Evolutionary conservation across 2,329 filamentous ascomycete species (phyloP).

Genomic region (Ophiosphaerella narmari): DNA sequence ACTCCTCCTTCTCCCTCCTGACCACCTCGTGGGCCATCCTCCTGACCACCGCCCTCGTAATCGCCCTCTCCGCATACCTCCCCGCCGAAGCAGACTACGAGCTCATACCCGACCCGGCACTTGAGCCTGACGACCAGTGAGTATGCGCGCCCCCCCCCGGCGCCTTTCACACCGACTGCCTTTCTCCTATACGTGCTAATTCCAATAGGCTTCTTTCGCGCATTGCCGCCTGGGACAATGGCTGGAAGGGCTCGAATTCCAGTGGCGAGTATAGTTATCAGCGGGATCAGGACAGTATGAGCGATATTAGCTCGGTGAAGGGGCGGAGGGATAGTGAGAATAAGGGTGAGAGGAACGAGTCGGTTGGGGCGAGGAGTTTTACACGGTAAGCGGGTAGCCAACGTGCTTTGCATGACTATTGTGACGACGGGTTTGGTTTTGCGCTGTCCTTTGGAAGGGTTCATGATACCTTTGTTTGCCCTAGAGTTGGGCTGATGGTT

Average conservation of each 20-base stretch:
- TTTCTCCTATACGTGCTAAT: too few species aligned
- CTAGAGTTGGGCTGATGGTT: too few species aligned
- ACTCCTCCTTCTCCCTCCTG: constrained; percentile 74
- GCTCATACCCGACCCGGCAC: constrained; percentile 59
- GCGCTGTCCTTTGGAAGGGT: too few species aligned
- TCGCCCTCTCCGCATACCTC: constrained; percentile 71
- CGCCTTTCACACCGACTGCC: neutral
- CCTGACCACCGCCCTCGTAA: constrained; percentile 58
- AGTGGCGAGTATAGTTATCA: constrained; percentile 25
- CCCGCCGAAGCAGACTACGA: constrained; percentile 87
- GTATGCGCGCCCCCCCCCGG: constrained; percentile 1
- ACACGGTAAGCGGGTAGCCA: neutral
- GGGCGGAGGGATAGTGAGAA: neutral
- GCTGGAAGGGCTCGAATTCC: constrained; percentile 29
- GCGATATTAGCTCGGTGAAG: constrained; percentile 11
- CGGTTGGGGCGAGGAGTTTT: neutral
- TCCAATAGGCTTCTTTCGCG: constrained; percentile 36
- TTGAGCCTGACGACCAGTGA: constrained; percentile 43
- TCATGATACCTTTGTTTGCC: too few species aligned
- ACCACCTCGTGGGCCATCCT: constrained; percentile 64
- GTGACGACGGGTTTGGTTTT: too few species aligned
- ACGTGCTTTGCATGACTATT: neutral
- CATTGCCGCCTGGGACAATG: constrained; percentile 43
- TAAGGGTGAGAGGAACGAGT: neutral
- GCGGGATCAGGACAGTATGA: constrained; percentile 25